Evolutionary conservation across 23 red algal genomes (phyloP), one percentile per base, ranked within the genome.

Genomic region (Cyanidioschyzon merolae): DNA sequence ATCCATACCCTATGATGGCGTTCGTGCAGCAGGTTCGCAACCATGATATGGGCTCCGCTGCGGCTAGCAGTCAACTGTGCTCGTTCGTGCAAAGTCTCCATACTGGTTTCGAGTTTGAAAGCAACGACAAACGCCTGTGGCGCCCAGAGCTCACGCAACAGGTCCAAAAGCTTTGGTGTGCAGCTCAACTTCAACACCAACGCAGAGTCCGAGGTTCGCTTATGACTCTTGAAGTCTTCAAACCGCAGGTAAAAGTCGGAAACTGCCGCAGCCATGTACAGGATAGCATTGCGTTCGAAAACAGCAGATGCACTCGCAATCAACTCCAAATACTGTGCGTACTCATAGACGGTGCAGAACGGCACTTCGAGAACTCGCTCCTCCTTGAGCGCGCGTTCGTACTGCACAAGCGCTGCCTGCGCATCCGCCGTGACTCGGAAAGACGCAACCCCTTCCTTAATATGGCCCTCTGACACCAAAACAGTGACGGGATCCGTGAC

Each of bases 91-190:
- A 95, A 67, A 12, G 89, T 26, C 16, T 38, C 59, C 83, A 35
- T 26, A 74, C 89, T 83, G 38, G 91, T 95, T 76, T 95, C 91
- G 18, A 95, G 84, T 86, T 95, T 95, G 79, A 95, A 95, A 21
- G 86, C 84, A 26, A 83, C 86, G 15, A 87, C 40, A 39, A 89
- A 89, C 41, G 91, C 85, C 37, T 83, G 32, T 34, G 91, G 91
- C 39, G 85, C 83, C 91, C 91, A 95, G n/a, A 79, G 41, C 25
- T 67, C 37, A 30, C 37, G 57, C 34, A 95, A 50, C 18, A 59
- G 38, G 29, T 86, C 82, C 57, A 95, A 77, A 45, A 68, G 83
- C 79, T 95, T 95, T 67, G 91, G 91, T 18, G 83, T 82, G 38
- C 34, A 80, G 38, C 45, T 37, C 84, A 95, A 59, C 0, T 30